A percentile compares a stretch with the other conserved stretches of the same genome.
Evolutionary conservation across 2,329 filamentous ascomycete genomes (phyloP).

Genomic region (Diaporthe nobilis): DNA sequence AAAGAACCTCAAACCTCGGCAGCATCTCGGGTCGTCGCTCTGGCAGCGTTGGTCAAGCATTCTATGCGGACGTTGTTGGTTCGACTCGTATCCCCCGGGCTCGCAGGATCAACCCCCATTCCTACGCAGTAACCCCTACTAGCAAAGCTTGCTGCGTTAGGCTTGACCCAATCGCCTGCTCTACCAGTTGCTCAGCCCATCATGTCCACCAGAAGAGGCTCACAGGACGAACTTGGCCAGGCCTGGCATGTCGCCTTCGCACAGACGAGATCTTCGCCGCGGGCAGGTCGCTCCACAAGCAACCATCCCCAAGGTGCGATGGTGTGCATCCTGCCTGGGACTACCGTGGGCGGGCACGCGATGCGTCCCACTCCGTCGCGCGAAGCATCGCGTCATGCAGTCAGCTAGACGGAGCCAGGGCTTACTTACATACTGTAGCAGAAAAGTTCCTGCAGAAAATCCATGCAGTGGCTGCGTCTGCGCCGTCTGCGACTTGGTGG

Average conservation of each 20-base stretch:
- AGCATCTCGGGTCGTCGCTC: constrained; percentile 3
- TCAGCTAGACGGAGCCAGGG: background rate
- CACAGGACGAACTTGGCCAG: background rate
- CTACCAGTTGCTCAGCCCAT: background rate
- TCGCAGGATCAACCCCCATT: constrained; percentile 26
- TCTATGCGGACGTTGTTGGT: background rate
- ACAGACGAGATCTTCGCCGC: background rate
- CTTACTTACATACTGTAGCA: constrained; percentile 2
- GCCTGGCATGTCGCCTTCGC: background rate
- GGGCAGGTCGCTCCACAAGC: background rate
- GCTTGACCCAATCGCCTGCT: constrained; percentile 5
- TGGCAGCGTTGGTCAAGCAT: background rate
- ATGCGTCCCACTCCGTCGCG: constrained; percentile 4
- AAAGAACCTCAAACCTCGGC: background rate
- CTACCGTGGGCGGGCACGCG: background rate
- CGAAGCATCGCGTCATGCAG: constrained; percentile 27
- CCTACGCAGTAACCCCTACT: constrained; percentile 1
- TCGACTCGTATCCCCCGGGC: constrained; percentile 1
- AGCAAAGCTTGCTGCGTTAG: constrained; percentile 11
- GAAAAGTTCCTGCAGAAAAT: constrained; percentile 20
- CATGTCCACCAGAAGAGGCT: background rate
- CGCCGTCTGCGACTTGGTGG: constrained; percentile 32
- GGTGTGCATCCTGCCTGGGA: background rate
- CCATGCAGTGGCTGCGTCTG: constrained; percentile 14
- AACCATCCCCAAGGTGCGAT: background rate